Conservation (phyloP, 148 eudicot genomes). For the Silene conica region DNA sequence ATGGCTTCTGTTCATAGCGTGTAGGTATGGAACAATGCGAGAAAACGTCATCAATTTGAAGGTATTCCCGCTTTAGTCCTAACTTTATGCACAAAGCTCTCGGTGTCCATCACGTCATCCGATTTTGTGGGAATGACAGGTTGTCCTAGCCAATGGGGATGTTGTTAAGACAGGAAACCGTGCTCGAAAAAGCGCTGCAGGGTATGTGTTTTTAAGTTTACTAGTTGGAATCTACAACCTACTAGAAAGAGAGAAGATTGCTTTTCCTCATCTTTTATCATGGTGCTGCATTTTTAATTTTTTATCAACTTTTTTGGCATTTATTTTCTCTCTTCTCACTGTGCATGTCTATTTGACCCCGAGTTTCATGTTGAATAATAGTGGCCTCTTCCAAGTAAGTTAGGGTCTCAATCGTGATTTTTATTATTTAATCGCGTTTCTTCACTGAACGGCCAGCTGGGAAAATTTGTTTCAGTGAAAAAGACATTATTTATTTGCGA, state of each 20-base stretch:
- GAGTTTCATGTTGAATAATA: background rate
- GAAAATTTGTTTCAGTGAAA: background rate
- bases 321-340: background rate
- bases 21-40: slow-evolving; percentile 99
- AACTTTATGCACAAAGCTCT: background rate
- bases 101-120: background rate
- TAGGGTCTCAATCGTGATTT: background rate
- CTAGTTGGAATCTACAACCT: background rate
- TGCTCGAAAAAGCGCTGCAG: slow-evolving; percentile 98
- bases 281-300: background rate
- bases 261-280: background rate
- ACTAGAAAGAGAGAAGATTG: background rate
- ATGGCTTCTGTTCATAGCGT: slow-evolving; percentile 38
- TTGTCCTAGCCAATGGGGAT: slow-evolving; percentile 82
- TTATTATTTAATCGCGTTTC: too few relatives aligned
- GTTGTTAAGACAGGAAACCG: slow-evolving; percentile 92
- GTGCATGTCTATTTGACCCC: background rate
- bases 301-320: background rate
- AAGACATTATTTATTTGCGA: background rate
- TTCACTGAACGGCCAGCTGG: background rate
- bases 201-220: slow-evolving; percentile 42
- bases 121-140: slow-evolving; percentile 31
- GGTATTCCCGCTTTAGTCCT: slow-evolving; percentile 38
- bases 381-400: background rate
- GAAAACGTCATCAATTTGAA: slow-evolving; percentile 91